Conservation (phyloP, 1,139 yeast genomes). For the Debaryomycetaceae sp. region DNA sequence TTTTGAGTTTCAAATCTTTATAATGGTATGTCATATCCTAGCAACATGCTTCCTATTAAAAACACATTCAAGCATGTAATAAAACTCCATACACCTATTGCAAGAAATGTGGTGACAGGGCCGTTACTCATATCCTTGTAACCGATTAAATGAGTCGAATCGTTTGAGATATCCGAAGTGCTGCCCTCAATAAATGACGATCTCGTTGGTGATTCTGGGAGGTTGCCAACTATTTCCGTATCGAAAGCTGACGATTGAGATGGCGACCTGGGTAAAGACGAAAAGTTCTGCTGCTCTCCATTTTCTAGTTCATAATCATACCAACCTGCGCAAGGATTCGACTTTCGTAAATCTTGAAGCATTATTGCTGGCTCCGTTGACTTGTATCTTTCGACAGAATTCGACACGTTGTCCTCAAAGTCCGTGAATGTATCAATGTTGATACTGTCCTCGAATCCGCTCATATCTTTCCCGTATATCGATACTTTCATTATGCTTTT, state of each 20-base stretch:
- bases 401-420: conserved; percentile 11
- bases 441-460: conserved; percentile 30
- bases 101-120: conserved; percentile 37
- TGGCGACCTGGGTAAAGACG: neutral
- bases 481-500: conserved; percentile 76
- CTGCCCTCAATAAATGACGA: neutral
- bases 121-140: conserved; percentile 57
- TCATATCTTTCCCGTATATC: conserved; percentile 15
- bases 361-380: conserved; percentile 41
- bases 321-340: conserved; percentile 47
- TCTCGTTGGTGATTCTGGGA: neutral
- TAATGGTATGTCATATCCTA: conserved; percentile 41
- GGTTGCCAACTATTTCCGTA: neutral
- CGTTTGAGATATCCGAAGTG: neutral
- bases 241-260: neutral
- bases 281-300: conserved; percentile 15
- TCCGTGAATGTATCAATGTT: conserved; percentile 22
- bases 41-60: conserved; percentile 45
- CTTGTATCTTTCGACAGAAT: conserved; percentile 18
- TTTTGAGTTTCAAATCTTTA: conserved; percentile 6
- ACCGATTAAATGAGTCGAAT: conserved; percentile 22
- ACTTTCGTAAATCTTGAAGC: conserved; percentile 38
- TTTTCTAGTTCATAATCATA: conserved; percentile 34
- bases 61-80: conserved; percentile 50
- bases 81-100: conserved; percentile 50